Base-by-base conservation (phyloP, 208 protist genomes). In the Wallacemonas sp. region DNA sequence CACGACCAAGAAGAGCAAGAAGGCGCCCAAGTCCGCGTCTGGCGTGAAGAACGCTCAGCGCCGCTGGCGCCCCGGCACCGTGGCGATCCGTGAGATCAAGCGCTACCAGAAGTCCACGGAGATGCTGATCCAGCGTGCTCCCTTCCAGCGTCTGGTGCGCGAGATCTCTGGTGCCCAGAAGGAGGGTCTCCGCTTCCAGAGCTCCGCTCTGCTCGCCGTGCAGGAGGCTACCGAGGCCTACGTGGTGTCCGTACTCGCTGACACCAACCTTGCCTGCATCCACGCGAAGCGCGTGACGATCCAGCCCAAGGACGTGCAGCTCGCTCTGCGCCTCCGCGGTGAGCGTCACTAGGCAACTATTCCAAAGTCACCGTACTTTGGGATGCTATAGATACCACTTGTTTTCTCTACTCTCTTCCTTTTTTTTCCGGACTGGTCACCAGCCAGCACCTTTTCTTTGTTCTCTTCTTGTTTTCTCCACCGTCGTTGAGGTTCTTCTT, bases 11-110 rank as follows among this genome's bases (percentile, higher is more conserved):
- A 74, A 99, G 75, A 97, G 94, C 73, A 99, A 99, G 91, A 97
- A 98, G 36, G 98, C 98, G 22, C 87, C 92, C 66, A 98, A 98
- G 87, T 92, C 88, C 30, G 54, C 74, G 33, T 78, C 95, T 29
- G 97, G 98, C 66, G 79, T 99, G 45, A 99, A 99, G 92, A 97
- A 98, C 88, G 92, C 97, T 41, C 97, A 99, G 71, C 77, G 97
- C 63, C 78, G 73, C 72, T 98, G 94, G 92, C 81, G 96, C 67
- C 98, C 97, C 63, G 98, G 98, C 71, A 99, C 97, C 19, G 97
- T 98, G 32, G 98, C 98, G 33, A 91, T 99, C 53, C 88, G 97
- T 76, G 98, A 99, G 87, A 99, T 99, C 83, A 80, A 95, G 60
- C 74, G 68, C 48, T 93, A 85, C 82, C 87, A 93, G 78, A 87